Evolutionary conservation across 2,329 filamentous ascomycete genomes (phyloP).

Genomic region (Zymoseptoria ardabiliae): DNA sequence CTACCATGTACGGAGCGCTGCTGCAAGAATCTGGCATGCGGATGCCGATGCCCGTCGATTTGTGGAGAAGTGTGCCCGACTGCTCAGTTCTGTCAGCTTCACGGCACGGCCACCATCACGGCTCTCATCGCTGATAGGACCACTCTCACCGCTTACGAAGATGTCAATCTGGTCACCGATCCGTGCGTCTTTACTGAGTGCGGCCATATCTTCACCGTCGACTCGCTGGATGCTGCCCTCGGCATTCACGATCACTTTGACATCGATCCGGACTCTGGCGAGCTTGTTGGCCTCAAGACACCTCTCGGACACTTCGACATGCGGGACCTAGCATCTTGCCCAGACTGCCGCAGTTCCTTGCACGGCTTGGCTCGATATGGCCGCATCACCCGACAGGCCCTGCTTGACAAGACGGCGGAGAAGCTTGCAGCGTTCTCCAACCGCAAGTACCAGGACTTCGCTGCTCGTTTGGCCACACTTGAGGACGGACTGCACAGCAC

Average conservation of each 20-base stretch:
- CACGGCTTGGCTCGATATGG: conserved; percentile 54
- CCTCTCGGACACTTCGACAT: conserved; percentile 44
- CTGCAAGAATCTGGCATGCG: conserved; percentile 45
- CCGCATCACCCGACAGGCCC: conserved; percentile 51
- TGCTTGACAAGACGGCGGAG: conserved; percentile 57
- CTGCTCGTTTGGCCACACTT: conserved; percentile 25
- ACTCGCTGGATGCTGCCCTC: conserved; percentile 56
- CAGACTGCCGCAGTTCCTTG: conserved; percentile 53
- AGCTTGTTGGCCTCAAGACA: conserved; percentile 25
- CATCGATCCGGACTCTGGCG: conserved; percentile 28
- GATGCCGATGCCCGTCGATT: conserved; percentile 57
- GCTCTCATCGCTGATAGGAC: conserved; percentile 50
- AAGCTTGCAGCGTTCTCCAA: conserved; percentile 55
- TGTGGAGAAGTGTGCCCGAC: conserved; percentile 58
- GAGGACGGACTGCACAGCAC: conserved; percentile 9
- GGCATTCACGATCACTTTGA: conserved; percentile 46
- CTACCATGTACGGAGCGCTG: conserved; percentile 59
- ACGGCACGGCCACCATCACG: conserved; percentile 41
- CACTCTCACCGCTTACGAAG: conserved; percentile 46
- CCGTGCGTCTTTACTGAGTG: conserved; percentile 58
- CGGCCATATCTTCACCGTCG: conserved; percentile 55
- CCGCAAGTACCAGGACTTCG: conserved; percentile 35
- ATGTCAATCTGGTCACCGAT: conserved; percentile 51
- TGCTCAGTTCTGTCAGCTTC: conserved; percentile 49
- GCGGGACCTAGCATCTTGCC: conserved; percentile 46